Evolutionary conservation across 2,329 filamentous ascomycete species (phyloP), one percentile per base, ranked within the genome.

Genomic region (Pseudopithomyces maydicus): DNA sequence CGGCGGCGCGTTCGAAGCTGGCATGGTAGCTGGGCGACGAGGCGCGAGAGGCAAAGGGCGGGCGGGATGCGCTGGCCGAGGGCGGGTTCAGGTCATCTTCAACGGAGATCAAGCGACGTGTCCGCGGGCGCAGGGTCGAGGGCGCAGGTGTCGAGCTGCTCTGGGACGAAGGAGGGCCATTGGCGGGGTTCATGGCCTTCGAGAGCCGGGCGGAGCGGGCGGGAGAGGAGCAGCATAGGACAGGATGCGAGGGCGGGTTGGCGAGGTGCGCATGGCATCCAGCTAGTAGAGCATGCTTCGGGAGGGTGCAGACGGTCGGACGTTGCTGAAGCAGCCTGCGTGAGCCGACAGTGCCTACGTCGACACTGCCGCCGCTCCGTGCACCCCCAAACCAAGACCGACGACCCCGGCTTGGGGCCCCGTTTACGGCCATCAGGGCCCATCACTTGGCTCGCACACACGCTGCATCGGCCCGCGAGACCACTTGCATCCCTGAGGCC

Each of bases 81-180:
- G 59, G 61, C 10, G 68, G 65, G 51, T 78, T 75, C 36, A 75
- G 74, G 54, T 77, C 75, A 56, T 81, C 79, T 63, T 80, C 78
- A 22, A 82, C 75, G 12, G 80, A 82, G 49, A 82, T 80, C 63
- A 83, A 66, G 56, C 80, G 75, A 38, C 78, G 74, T 36, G 74
- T 77, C 39, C 81, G 75, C 22, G 81, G 80, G 58, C 81, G 76
- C 52, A 83, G 69, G 32, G 78, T 78, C 54, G 77, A 74, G 22
- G 59, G 43, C 45, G 68, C 64, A 43, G 68, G 59, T 45, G 69
- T 70, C 56, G 77, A 78, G 71, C 70, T 76, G 65, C 75, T 77
- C 67, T 78, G 71, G 64, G 75, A 74, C 48, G 70, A 70, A 61
- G 71, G 68, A 54, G 73, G 67, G 65, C 67, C 73, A 75, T 74